phyloP scores from a whole-genome alignment of 192 early-diverging fungal species.

The Mortierella claussenii region DNA sequence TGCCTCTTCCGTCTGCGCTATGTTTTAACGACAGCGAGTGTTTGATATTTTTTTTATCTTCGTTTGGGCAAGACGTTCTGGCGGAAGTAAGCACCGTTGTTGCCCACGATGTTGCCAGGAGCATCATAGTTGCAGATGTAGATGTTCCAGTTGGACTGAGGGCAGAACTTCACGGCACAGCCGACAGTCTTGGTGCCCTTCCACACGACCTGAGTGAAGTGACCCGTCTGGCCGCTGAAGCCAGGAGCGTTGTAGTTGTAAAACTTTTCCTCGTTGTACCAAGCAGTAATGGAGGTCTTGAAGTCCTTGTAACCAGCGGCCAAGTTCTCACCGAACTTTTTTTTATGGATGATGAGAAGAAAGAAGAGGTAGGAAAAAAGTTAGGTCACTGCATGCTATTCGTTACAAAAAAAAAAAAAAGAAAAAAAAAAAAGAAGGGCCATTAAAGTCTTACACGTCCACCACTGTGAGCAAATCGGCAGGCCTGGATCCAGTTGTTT shows the following conservation, averaged over 20 bases:
- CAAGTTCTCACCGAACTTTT: slow-evolving; percentile 59
- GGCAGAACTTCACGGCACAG: slow-evolving; percentile 49
- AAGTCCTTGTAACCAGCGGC: slow-evolving; percentile 54
- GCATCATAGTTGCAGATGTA: slow-evolving; percentile 57
- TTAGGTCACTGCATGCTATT: too few relatives aligned
- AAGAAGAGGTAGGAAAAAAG: slow-evolving; percentile 2
- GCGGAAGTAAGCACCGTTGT: slow-evolving; percentile 17
- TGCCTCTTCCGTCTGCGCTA: too few relatives aligned
- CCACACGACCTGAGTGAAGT: slow-evolving; percentile 61
- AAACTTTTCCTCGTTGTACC: slow-evolving; percentile 57
- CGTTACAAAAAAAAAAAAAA: slow-evolving; percentile 5
- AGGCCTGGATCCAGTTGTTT: slow-evolving; percentile 51
- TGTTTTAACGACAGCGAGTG: too few relatives aligned
- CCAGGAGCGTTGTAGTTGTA: slow-evolving; percentile 60
- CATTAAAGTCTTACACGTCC: slow-evolving; percentile 11
- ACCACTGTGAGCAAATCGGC: slow-evolving; percentile 56
- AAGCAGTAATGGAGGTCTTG: slow-evolving; percentile 40
- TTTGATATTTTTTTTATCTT: slow-evolving; percentile 5
- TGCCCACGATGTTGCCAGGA: slow-evolving; percentile 52
- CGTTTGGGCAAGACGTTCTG: slow-evolving; percentile 50
- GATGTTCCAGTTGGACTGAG: slow-evolving; percentile 38
- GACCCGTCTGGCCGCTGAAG: slow-evolving; percentile 48
- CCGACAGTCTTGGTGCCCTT: slow-evolving; percentile 48
- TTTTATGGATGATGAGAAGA: background rate
- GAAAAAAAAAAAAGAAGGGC: slow-evolving; percentile 1